Evolutionary conservation across 345 rosid species (phyloP), one percentile per base, ranked within the genome.

Genomic region (Gossypium longicalyx): DNA sequence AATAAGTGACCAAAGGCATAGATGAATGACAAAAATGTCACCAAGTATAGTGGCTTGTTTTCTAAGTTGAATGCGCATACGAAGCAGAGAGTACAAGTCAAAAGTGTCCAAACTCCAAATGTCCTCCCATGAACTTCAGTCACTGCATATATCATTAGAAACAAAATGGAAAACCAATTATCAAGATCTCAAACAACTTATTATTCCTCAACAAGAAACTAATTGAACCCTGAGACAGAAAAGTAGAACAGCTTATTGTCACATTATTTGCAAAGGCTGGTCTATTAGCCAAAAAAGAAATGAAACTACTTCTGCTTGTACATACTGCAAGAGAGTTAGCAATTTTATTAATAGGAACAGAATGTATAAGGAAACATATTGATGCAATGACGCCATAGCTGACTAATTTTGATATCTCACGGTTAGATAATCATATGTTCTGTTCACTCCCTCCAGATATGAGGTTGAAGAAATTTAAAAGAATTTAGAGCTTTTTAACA

Each of bases 51-150:
- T 1, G 97, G 91, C 85, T 82, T 90, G 84, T 89, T 85, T 12
- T 92, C 90, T 22, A 83, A 92, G 85, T 94, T 89, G 64, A 89
- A 91, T 75, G 98, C 98, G 79, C 98, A 94, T 45, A 92, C 89
- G 73, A 87, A 86, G 83, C 98, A 94, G 73, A 94, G 95, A 53
- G 93, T 94, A 89, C 98, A 89, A 34, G 97, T 94, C 80, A 94
- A 77, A 57, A 92, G 95, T 2, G 98, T 94, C 98, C 98, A 94
- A 70, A 92, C 90, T 78, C 97, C 97, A 72, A 94, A 94, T 61
- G 98, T 94, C 78, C 97, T 89, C 78, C 98, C 97, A 80, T 94
- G 98, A 80, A 94, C 93, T 74, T 92, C 97, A 85, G 89, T 91
- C 97, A 94, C 98, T 91, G 86, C 78, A 87, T 44, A 66, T 22